These are phyloP conservation scores for Sarocladium strictum DNA, from an alignment of 2,329 filamentous ascomycete species.

Conservation along the genomic window DNA sequence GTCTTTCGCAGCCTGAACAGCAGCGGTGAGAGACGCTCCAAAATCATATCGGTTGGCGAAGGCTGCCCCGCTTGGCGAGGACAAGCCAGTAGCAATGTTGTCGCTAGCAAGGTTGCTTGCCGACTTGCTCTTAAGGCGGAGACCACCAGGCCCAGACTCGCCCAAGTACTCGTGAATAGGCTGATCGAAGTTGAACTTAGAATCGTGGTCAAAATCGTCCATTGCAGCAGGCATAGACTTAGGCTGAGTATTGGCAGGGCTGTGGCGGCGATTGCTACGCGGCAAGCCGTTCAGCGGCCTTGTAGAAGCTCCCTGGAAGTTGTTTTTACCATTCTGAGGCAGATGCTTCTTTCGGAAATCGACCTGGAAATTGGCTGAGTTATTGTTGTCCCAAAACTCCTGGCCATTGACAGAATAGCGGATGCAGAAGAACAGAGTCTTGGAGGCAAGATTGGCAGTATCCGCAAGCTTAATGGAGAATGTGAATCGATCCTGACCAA, in stretches of 20 bases:
- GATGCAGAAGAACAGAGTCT: slow-evolving; percentile 88
- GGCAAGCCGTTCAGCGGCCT: slow-evolving; percentile 52
- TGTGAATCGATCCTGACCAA: slow-evolving; percentile 80
- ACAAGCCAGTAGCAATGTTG: slow-evolving; percentile 44
- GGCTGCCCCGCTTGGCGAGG: slow-evolving; percentile 59
- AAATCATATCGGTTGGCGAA: slow-evolving; percentile 97
- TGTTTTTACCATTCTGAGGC: slow-evolving; percentile 52
- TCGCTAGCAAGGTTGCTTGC: slow-evolving; percentile 57
- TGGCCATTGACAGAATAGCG: slow-evolving; percentile 78
- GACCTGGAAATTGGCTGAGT: slow-evolving; percentile 80
- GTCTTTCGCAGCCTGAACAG: slow-evolving; percentile 68
- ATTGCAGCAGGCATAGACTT: slow-evolving; percentile 52
- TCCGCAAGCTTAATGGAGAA: slow-evolving; percentile 93
- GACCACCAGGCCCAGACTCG: slow-evolving; percentile 50
- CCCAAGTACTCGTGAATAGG: slow-evolving; percentile 58
- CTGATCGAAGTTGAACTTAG: slow-evolving; percentile 52
- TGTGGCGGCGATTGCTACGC: slow-evolving; percentile 56
- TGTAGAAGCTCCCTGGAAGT: slow-evolving; percentile 42
- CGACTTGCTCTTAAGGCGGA: slow-evolving; percentile 69
- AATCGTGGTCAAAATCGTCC: slow-evolving; percentile 65
- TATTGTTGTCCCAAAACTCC: slow-evolving; percentile 96
- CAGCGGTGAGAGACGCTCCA: slow-evolving; percentile 80
- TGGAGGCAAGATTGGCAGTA: slow-evolving; percentile 82
- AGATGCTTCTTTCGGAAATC: slow-evolving; percentile 81
- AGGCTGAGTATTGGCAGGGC: slow-evolving; percentile 38